Base-by-base conservation (phyloP, 768 basidiomycete species). In the Lepiota venenata region DNA sequence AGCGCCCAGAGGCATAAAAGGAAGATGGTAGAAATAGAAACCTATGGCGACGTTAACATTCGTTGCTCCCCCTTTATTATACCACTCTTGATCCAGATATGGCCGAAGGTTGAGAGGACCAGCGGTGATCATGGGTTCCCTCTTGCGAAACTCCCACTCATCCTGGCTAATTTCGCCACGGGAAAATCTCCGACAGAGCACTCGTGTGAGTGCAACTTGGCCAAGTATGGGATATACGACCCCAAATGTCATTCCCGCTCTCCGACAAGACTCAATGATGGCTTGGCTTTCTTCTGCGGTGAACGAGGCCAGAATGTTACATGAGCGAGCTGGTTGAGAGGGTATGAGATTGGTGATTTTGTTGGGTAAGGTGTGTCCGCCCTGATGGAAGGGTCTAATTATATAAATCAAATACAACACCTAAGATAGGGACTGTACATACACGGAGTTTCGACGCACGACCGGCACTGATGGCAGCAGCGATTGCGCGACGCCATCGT, bases 331-430 rank as follows among this genome's bases (percentile, higher is more conserved):
- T 6, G 76, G 72, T 0, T 65, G 69, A 41, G 62, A 63, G 1
- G 61, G 57, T 0, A 78, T 78, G 4, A 62, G 51, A 25, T 58
- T 60, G 1, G 74, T 72, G 35, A 71, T 49, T 14, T 64, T 74
- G 43, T 77, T 69, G 2, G 82, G 82, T 8, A 84, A 68, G 0
- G 79, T 78, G 45, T 84, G 82, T 2, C 83, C 83, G 2, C 82
- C 83, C 82, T 84, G 60, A 6, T 44, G 38, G 16, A 7, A 47
- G 16, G 7, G 9, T 29, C 49, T 35, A 20, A 38, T 29, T 38
- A n/a, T 41, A 44, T 20, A 27, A 35, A 46, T 18, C 21, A 36
- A 22, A 12, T 37, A 2, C 7, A 21, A 44, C 37, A n/a, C 32
- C 41, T 22, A 27, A 48, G 32, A 20, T 25, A 18, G 15, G 27